Base-by-base conservation (phyloP, 2,329 filamentous ascomycete genomes). In the Alternaria panax region DNA sequence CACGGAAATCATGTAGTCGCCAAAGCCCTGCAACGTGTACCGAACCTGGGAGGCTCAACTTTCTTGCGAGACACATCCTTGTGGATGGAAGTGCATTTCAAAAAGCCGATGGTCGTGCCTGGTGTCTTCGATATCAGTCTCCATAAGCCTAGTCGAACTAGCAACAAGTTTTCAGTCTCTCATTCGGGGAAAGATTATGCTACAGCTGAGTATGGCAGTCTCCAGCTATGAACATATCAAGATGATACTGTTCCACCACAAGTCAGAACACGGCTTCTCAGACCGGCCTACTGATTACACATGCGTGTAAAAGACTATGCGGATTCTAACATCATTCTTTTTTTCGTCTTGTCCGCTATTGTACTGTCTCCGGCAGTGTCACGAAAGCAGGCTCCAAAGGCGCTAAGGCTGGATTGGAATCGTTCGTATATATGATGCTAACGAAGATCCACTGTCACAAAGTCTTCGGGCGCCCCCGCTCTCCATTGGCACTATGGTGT, bases 351-450 rank as follows among this genome's bases (percentile, higher is more conserved):
- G 30, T 16, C 27, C 60, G 54, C 11, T 42, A 22, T 40, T 57
- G 32, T 9, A 63, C 54, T 34, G n/a, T 41, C 9, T 52, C 30
- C 16, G 58, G 18, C n/a, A 60, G 48, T 12, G n/a, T 34, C 9
- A 20, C 27, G 25, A 63, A 53, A 22, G 61, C 51, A 11, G 18
- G 20, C 24, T 36, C 11, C 18, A 40, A 25, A 69, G 47, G 5
- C 42, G 47, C 12, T 59, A 51, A 69, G 51, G 2, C 36, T 43
- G 8, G 18, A 46, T 34, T 54, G 43, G 9, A 68, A 60, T 5
- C 60, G 60, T 1, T 54, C 41, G 41, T 65, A 41, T 8, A 63
- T 11, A 3, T 61, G 14, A 28, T 65, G 50, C 64, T 64, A 69
- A 5, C 62, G 60, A 16, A 66, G 53, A 34, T 41, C 30, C 20